Conservation (phyloP, 257 asterid genomes). For the Cynanchum wilfordii region DNA sequence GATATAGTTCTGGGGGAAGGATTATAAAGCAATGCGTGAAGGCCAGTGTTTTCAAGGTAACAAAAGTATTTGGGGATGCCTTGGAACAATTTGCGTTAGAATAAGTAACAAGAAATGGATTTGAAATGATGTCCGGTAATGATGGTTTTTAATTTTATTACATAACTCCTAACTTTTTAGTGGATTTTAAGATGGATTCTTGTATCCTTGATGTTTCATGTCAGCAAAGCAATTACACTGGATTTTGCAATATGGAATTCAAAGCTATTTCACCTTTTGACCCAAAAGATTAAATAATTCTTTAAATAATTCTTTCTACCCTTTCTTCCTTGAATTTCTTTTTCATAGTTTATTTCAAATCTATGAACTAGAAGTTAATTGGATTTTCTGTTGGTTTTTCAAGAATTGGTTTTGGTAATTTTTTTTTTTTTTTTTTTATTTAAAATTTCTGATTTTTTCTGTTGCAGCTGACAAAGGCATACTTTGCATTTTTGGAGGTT, state of each 20-base stretch:
- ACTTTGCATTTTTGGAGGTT: conserved; percentile 86
- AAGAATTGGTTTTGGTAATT: neutral
- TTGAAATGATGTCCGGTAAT: neutral
- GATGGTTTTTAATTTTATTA: neutral
- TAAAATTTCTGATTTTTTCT: neutral
- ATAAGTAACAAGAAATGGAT: neutral
- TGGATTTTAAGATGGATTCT: neutral
- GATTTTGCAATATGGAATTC: neutral
- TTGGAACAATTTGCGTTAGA: neutral
- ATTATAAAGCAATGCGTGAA: neutral
- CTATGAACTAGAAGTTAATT: neutral
- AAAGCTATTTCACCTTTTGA: neutral
- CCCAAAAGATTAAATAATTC: neutral
- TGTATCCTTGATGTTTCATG: neutral
- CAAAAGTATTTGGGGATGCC: neutral
- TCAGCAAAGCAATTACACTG: neutral
- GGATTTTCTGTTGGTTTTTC: neutral
- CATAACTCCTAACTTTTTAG: neutral
- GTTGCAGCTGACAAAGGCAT: conserved; percentile 87
- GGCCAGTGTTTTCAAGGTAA: neutral
- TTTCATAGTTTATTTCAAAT: neutral
- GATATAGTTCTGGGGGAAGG: neutral
- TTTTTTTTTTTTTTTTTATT: no score
- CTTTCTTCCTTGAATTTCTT: neutral
- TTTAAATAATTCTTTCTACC: neutral